Evolutionary conservation across 257 asterid genomes (phyloP), one percentile per base, ranked within the genome.

Genomic region (Fraxinus cuspidata): DNA sequence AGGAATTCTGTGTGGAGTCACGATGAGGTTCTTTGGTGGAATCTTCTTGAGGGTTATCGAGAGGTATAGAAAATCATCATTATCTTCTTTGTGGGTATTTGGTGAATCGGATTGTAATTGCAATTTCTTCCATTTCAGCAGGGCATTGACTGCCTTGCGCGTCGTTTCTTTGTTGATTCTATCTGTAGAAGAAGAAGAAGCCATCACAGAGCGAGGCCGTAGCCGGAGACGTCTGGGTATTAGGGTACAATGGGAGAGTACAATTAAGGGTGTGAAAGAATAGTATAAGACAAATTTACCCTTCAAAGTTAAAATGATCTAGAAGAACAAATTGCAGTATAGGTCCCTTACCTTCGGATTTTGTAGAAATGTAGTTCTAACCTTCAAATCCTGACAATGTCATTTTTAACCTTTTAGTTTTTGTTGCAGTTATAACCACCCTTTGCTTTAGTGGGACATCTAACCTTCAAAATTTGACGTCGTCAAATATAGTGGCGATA

Each of bases 101-200:
- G 75, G n/a, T 74, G 44, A 53, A 31, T 77, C 63, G 42, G 82
- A 1, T 70, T 78, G 79, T 38, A 78, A 75, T 64, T 77, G 85
- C 9, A 81, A 80, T 42, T 83, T 86, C 81, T 83, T 88, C 97
- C 96, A 90, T 66, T 90, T 88, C 84, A 92, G 92, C 60, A 94
- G 98, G 21, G 97, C 96, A 2, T 81, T 89, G 23, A 86, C 90
- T 18, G 96, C 83, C 73, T 86, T 90, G 21, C 80, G 82, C n/a
- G 88, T 88, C 15, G 68, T 19, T 0, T 73, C 82, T 44, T 79
- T 80, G 51, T 78, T 67, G 64, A 89, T 70, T 79, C 78, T 82
- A 4, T 79, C 85, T 69, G 63, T 68, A 3, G 51, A 42, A 11
- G 51, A 28, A 68, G 83, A 75, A 4, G 82, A 82, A 18, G 66